A percentile compares a stretch with the other conserved stretches of the same genome.
phyloP scores from a whole-genome alignment of 2,329 filamentous ascomycete genomes.

The Aspergillus hortae region DNA sequence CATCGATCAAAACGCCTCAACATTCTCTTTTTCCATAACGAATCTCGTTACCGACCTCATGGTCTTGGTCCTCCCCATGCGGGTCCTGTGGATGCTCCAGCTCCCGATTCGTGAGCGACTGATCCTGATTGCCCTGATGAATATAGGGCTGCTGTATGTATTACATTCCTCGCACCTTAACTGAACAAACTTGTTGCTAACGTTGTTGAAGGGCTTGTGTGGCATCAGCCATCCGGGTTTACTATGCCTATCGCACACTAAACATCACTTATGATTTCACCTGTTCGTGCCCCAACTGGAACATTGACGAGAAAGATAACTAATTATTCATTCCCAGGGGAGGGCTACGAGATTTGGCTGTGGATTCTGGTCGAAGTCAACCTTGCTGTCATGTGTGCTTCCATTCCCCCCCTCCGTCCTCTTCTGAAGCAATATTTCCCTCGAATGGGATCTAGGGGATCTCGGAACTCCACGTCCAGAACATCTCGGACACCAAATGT shows the following conservation, averaged over 20 bases:
- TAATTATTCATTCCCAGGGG: background rate
- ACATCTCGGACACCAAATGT: too few relatives aligned
- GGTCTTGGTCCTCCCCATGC: background rate
- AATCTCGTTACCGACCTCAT: slow-evolving; percentile 3
- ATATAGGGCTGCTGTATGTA: slow-evolving; percentile 2
- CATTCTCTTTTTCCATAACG: slow-evolving; percentile 1
- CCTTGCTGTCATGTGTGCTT: slow-evolving; percentile 4
- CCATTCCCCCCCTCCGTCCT: slow-evolving; percentile 4
- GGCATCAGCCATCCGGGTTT: slow-evolving; percentile 1
- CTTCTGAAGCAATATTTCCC: background rate
- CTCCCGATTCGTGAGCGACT: slow-evolving; percentile 1
- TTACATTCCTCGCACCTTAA: background rate
- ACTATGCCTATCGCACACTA: slow-evolving; percentile 2
- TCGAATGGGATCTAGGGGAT: background rate
- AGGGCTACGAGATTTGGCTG: slow-evolving; percentile 1
- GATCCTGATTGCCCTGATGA: slow-evolving; percentile 3
- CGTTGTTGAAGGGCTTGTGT: background rate
- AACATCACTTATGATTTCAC: slow-evolving; percentile 3
- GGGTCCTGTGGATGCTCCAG: slow-evolving; percentile 1
- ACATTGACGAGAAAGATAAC: too few relatives aligned
- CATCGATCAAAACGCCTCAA: background rate
- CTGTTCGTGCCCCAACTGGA: background rate
- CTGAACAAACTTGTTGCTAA: background rate
- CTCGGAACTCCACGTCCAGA: background rate
- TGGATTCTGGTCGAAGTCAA: slow-evolving; percentile 8